Percentiles rank a stretch among this genome's conserved stretches.
Conservation (phyloP, 2,329 filamentous ascomycete species). For the Penicillium palitans region DNA sequence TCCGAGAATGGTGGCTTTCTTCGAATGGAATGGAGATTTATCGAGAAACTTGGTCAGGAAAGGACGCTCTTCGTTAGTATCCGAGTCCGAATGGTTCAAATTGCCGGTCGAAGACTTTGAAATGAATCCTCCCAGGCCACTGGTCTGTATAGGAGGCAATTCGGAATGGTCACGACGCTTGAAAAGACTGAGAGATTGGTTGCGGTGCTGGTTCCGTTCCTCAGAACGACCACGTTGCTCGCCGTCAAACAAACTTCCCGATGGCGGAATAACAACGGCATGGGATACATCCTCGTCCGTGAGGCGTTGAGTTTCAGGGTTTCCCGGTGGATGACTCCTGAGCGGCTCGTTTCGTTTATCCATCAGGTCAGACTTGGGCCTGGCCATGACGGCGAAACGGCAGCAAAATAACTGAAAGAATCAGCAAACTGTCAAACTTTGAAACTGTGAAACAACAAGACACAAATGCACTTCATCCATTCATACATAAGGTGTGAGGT, state of each 20-base stretch:
- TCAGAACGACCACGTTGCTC: not conserved
- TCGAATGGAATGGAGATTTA: not conserved
- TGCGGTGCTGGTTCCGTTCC: not conserved
- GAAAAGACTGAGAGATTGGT: not conserved
- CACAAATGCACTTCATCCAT: not conserved
- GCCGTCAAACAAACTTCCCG: not conserved
- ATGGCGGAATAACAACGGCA: not conserved
- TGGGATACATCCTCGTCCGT: not conserved
- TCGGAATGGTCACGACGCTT: not conserved
- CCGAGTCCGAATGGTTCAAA: not conserved
- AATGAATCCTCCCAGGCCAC: not conserved
- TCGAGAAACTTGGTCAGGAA: not conserved
- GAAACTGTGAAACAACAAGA: not conserved
- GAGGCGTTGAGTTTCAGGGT: not conserved
- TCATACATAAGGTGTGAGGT: not conserved
- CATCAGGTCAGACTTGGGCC: not conserved
- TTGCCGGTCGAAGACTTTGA: not conserved
- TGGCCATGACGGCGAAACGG: constrained; percentile 2
- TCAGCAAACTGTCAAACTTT: not conserved
- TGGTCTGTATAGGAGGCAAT: not conserved
- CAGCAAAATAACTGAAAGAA: not conserved
- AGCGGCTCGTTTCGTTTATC: not conserved
- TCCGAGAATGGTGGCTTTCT: too few species aligned
- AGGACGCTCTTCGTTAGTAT: not conserved
- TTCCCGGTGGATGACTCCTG: not conserved